Evolutionary conservation across 1,284 basidiomycete genomes (phyloP).

Genomic region (Cryptococcus depauperatus): DNA sequence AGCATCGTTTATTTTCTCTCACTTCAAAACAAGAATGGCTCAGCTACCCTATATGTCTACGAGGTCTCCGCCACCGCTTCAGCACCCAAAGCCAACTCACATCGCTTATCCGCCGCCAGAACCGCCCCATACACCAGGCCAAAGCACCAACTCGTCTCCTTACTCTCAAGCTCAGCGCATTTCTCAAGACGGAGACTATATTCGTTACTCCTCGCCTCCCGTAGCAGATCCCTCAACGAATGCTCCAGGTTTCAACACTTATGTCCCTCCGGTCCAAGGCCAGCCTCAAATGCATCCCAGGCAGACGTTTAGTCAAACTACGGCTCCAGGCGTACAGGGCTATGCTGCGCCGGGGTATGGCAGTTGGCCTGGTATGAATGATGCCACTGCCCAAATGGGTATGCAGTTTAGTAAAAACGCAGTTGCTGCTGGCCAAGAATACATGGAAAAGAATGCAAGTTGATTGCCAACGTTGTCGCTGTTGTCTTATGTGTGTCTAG

Average conservation of each 20-base stretch:
- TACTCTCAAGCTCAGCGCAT: constrained; percentile 45
- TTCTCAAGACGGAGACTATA: constrained; percentile 43
- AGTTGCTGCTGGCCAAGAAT: constrained; percentile 87
- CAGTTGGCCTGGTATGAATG: constrained; percentile 55
- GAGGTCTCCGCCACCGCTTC: constrained; percentile 67
- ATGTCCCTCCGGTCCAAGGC: not conserved
- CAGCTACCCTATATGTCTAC: constrained; percentile 42
- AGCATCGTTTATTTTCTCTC: not conserved
- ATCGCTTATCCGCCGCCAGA: constrained; percentile 76
- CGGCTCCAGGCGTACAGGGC: constrained; percentile 25
- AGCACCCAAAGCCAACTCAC: constrained; percentile 83
- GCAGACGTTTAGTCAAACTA: constrained; percentile 13
- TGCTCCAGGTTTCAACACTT: constrained; percentile 25
- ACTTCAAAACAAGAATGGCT: constrained; percentile 20
- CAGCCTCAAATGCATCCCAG: constrained; percentile 7
- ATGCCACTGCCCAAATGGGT: constrained; percentile 89
- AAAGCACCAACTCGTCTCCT: constrained; percentile 37
- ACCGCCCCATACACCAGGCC: constrained; percentile 64
- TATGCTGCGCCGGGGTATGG: constrained; percentile 40
- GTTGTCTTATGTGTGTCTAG: constrained; percentile 45
- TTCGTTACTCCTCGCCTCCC: constrained; percentile 43
- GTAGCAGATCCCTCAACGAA: constrained; percentile 23
- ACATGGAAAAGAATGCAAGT: constrained; percentile 86
- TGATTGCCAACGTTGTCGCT: not conserved
- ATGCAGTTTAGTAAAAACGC: constrained; percentile 92